phyloP scores from a whole-genome alignment of 2,329 filamentous ascomycete genomes.

The Raffaelea ambrosiae region DNA sequence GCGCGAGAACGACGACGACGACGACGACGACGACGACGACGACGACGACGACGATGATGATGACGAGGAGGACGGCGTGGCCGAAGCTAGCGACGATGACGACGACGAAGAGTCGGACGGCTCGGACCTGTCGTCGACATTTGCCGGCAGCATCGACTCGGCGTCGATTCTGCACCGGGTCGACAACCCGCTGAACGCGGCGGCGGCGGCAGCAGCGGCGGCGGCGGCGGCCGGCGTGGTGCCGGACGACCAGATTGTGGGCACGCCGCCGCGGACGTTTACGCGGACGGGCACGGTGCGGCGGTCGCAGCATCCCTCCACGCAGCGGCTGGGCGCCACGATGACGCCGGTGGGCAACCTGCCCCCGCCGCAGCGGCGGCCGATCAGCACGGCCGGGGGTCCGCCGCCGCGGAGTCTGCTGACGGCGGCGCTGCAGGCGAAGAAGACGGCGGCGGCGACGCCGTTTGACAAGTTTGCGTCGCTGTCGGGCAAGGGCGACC shows the following conservation, averaged over 20 bases:
- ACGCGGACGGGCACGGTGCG: constrained; percentile 55
- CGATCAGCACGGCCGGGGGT: constrained; percentile 34
- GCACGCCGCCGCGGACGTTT: constrained; percentile 54
- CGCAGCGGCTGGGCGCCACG: constrained; percentile 14
- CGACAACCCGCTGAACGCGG: constrained; percentile 44
- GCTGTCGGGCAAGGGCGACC: constrained; percentile 68
- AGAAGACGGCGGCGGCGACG: constrained; percentile 58
- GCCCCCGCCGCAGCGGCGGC: constrained; percentile 57
- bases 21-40: constrained; percentile 18
- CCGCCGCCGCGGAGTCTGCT: constrained; percentile 62
- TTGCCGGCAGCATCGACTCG: constrained; percentile 60
- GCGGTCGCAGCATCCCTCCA: constrained; percentile 48
- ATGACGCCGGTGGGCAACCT: constrained; percentile 51
- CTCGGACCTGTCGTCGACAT: constrained; percentile 56
- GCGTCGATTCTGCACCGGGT: constrained; percentile 57
- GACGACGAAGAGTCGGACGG: constrained; percentile 52
- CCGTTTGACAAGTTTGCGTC: constrained; percentile 71
- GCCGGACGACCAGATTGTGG: constrained; percentile 44
- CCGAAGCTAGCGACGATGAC: constrained; percentile 24
- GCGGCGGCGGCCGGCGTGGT: constrained; percentile 46
- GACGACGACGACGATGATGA: constrained; percentile 35
- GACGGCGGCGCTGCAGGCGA: constrained; percentile 64
- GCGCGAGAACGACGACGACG: constrained; percentile 36
- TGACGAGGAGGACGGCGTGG: constrained; percentile 39
- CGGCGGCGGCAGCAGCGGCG: constrained; percentile 51